Base-by-base conservation (phyloP, 2,329 filamentous ascomycete genomes). In the Pseudocercospora musae region DNA sequence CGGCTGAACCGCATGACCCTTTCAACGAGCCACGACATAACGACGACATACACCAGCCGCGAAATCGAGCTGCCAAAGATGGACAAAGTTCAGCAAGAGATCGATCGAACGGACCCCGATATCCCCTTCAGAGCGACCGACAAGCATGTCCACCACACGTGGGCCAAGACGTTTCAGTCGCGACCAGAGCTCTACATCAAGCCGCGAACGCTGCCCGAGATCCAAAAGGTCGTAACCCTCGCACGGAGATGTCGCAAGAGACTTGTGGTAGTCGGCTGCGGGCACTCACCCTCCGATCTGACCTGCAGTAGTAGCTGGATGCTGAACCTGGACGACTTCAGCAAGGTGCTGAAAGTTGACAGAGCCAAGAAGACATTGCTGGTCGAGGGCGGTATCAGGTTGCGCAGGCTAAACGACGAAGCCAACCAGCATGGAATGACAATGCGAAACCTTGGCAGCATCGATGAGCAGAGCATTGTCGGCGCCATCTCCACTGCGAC, bases 271-370 rank as follows among this genome's bases (percentile, higher is more conserved):
- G 89, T 93, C n/a, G 94, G 95, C 63, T 94, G 90, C 71, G 92
- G 88, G 60, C 94, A 99, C 80, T 97, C 93, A 59, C 95, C 94
- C 7, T 96, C 90, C 67, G 89, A 94, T 72, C 80, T 99, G 48
- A 98, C 94, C 4, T 96, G 92, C 78, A 96, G 93, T 4, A 95
- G 91, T 15, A 91, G 90, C 66, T 98, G 95, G 95, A 87, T 97
- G 74, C 82, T 98, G 69, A 98, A 97, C 75, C 85, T 99, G 64
- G 95, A 99, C 80, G 84, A 89, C 67, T 91, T 91, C 78, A 87
- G 86, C 73, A 81, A 84, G 58, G 84, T 98, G 29, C 74, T 96
- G 55, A 83, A 86, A 7, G 82, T 96, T 54, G 87, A 96, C 72
- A 78, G 77, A 57, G 81, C 85, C 42, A 87, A 82, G 10, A 85